phyloP scores from a whole-genome alignment of 1,284 basidiomycete genomes.

The Naganishia liquefaciens region DNA sequence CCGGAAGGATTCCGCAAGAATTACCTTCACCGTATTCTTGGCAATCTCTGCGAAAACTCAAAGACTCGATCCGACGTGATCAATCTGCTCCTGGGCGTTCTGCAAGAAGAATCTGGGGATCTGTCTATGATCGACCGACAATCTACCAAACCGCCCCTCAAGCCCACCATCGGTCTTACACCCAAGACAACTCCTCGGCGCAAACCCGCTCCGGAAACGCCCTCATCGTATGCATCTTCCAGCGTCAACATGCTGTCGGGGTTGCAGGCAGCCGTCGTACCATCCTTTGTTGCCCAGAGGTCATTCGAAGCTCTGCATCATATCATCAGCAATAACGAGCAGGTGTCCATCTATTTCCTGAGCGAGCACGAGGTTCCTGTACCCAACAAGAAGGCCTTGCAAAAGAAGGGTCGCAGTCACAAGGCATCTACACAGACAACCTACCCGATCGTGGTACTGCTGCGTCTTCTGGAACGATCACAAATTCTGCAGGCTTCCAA shows the following conservation, averaged over 20 bases:
- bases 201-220: constrained; percentile 55
- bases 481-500: constrained; percentile 79
- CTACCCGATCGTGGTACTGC: constrained; percentile 83
- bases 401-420: constrained; percentile 89
- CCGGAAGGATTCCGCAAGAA: constrained; percentile 86
- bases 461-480: constrained; percentile 81
- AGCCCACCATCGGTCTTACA: constrained; percentile 72
- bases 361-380: constrained; percentile 85
- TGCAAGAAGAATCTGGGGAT: constrained; percentile 94
- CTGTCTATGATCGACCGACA: constrained; percentile 75
- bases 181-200: constrained; percentile 72
- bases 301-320: constrained; percentile 84
- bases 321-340: constrained; percentile 79
- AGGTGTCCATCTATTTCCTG: constrained; percentile 86
- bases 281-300: constrained; percentile 86
- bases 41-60: constrained; percentile 92
- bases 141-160: constrained; percentile 77
- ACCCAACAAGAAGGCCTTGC: constrained; percentile 66
- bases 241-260: constrained; percentile 59
- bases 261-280: constrained; percentile 77
- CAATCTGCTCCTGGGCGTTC: constrained; percentile 84
- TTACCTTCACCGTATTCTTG: constrained; percentile 82
- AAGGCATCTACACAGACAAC: constrained; percentile 74
- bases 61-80: constrained; percentile 90
- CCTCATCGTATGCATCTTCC: constrained; percentile 38